A percentile compares a stretch with the other conserved stretches of the same genome.
Conservation (phyloP, 371 early-diverging fungal genomes). For the Mucor racemosus region DNA sequence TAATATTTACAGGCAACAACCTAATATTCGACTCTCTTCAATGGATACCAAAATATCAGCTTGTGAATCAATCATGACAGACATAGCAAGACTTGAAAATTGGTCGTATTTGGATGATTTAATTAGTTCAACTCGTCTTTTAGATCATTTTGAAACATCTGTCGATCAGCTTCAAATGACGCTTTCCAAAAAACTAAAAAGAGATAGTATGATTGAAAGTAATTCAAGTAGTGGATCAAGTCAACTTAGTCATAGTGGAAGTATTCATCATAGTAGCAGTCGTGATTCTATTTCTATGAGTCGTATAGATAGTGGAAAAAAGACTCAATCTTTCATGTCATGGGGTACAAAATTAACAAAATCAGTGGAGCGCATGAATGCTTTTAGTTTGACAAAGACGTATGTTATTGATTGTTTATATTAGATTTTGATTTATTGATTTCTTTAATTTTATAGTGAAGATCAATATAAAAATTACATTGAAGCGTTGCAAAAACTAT, state of each 20-base stretch:
- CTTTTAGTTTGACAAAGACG: constrained; percentile 53
- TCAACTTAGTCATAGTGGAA: not conserved
- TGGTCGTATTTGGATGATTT: constrained; percentile 45
- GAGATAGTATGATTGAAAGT: constrained; percentile 29
- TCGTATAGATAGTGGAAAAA: constrained; percentile 21
- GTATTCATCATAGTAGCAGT: constrained; percentile 4
- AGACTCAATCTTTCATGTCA: constrained; percentile 41
- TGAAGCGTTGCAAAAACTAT: constrained; percentile 43
- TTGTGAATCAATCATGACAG: constrained; percentile 46
- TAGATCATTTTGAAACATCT: constrained; percentile 42
- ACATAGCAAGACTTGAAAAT: constrained; percentile 41
- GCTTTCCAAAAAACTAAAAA: constrained; percentile 49
- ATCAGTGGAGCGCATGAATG: constrained; percentile 60
- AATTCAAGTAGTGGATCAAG: constrained; percentile 5
- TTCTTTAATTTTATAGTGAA: constrained; percentile 33
- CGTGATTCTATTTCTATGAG: constrained; percentile 20
- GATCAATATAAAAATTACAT: constrained; percentile 52
- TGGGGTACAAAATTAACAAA: constrained; percentile 56
- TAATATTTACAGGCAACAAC: constrained; percentile 34
- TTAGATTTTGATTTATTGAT: not conserved
- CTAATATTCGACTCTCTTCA: constrained; percentile 53
- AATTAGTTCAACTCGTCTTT: constrained; percentile 29
- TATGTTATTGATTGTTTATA: constrained; percentile 14
- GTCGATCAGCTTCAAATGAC: constrained; percentile 38
- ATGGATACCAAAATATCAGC: constrained; percentile 61